Conservation (phyloP, 2,329 filamentous ascomycete genomes). For the Penicillium sp. region DNA sequence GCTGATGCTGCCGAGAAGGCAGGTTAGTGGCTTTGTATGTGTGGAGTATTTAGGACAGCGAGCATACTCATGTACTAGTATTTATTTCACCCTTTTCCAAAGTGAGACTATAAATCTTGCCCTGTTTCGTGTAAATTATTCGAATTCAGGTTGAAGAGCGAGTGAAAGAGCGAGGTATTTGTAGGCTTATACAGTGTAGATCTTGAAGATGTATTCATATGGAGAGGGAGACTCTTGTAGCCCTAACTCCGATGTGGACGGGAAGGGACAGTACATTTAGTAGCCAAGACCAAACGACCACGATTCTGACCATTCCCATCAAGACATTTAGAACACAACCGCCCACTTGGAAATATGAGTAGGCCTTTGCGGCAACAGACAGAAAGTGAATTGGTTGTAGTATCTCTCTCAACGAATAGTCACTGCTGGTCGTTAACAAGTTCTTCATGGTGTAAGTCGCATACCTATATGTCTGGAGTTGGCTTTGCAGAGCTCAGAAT, state of each 20-base stretch:
- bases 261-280: no score
- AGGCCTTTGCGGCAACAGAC: no score
- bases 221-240: not conserved
- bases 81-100: not conserved
- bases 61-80: not conserved
- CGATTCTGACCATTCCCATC: not conserved
- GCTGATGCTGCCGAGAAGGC: no score
- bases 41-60: not conserved
- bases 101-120: rapidly evolving
- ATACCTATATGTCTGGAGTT: not conserved
- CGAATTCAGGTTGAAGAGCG: rapidly evolving
- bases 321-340: not conserved
- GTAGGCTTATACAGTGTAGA: no score
- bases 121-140: not conserved
- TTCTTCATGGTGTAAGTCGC: not conserved
- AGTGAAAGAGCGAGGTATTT: no score
- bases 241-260: not conserved
- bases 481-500: not conserved
- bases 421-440: not conserved
- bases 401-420: not conserved
- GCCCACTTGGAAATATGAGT: not conserved
- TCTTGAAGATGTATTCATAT: not conserved
- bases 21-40: not conserved
- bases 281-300: not conserved
- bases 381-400: not conserved